Percentiles rank a stretch among this genome's conserved stretches.
Evolutionary conservation across 2,329 filamentous ascomycete genomes (phyloP).

Genomic region (Gremmenia infestans): DNA sequence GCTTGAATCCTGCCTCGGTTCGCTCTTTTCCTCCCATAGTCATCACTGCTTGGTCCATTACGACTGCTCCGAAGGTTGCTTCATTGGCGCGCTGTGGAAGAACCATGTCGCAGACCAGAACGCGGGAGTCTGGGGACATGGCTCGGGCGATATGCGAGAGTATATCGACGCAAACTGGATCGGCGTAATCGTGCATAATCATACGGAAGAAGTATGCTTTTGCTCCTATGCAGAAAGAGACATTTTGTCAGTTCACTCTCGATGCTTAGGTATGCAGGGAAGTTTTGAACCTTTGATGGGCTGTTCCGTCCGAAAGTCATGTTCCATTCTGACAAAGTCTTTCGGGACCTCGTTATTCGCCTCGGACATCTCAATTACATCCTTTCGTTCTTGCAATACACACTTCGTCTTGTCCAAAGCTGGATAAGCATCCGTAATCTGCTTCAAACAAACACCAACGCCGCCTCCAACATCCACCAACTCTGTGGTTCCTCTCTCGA

Average conservation of each 20-base stretch:
- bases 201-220: slow-evolving; percentile 29
- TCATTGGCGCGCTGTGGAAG: slow-evolving; percentile 31
- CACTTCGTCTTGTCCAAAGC: slow-evolving; percentile 22
- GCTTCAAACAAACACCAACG: slow-evolving; percentile 28
- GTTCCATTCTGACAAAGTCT: slow-evolving; percentile 19
- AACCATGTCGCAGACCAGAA: slow-evolving; percentile 34
- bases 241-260: neutral
- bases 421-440: slow-evolving; percentile 30
- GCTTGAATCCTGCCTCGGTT: slow-evolving; percentile 28
- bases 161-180: slow-evolving; percentile 28
- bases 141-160: slow-evolving; percentile 25
- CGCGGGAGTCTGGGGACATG: slow-evolving; percentile 25
- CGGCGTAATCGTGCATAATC: slow-evolving; percentile 34
- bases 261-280: too few relatives aligned
- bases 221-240: neutral
- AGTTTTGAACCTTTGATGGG: neutral
- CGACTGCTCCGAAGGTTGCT: slow-evolving; percentile 24
- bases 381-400: slow-evolving; percentile 27
- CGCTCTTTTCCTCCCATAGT: slow-evolving; percentile 33
- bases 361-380: slow-evolving; percentile 27
- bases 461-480: slow-evolving; percentile 33
- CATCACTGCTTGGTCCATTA: slow-evolving; percentile 27
- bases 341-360: slow-evolving; percentile 16
- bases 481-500: slow-evolving; percentile 18
- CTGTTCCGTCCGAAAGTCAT: slow-evolving; percentile 32